Evolutionary conservation across 2,329 filamentous ascomycete genomes (phyloP), one percentile per base, ranked within the genome.

Genomic region (Fusarium verticillioides): DNA sequence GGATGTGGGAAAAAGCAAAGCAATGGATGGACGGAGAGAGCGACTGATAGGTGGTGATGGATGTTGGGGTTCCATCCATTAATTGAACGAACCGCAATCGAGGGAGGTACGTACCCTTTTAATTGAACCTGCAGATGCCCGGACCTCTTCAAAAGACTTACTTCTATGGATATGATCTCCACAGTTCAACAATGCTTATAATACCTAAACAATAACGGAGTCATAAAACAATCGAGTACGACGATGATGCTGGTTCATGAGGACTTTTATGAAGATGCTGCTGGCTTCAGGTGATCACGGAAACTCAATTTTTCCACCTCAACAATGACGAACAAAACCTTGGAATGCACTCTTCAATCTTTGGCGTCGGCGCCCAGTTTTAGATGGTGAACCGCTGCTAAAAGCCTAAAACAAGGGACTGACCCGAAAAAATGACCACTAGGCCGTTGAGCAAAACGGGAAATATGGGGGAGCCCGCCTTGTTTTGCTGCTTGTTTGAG

Each of bases 91-190:
- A 50, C 46, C 53, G 58, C 46, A 34, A 32, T 39, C 32, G 19
- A 36, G 56, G 43, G 71, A 36, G 63, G 70, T 73, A 73, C 71
- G 71, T 73, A 73, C 71, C 71, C 23, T 30, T 69, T 70, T 69
- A 61, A 72, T 74, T 73, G 66, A 73, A 52, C 57, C 12, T 65
- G 58, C 32, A 60, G 32, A 54, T 43, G 44, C 64, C 43, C 49
- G 43, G 46, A 53, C 47, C 58, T 60, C 59, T 28, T 42, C 34
- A 70, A 70, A 21, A 47, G 63, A 63, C 62, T 39, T 64, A 69
- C 53, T 39, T 69, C 44, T 34, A 7, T 5, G 32, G 32, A 34
- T 54, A 40, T 70, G 70, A 63, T 60, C 61, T 54, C 72, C 50
- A 59, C 60, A 53, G 32, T 15, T 49, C 50, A 28, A 49, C 18